Base-by-base conservation (phyloP, 495 filamentous ascomycete species). In the Xylaria palmicola region DNA sequence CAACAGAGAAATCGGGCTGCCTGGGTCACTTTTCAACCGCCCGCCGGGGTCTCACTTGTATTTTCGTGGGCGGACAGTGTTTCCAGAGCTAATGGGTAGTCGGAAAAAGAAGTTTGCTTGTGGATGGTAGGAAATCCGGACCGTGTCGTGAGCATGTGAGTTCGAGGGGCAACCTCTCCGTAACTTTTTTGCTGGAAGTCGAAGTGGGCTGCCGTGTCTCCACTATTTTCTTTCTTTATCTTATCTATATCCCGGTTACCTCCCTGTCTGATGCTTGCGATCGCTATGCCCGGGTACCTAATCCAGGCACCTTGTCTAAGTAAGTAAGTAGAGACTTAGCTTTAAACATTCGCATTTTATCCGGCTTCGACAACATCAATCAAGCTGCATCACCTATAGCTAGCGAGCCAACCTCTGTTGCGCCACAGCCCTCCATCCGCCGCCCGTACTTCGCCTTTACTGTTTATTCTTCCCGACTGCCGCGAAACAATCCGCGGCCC, bases 121-220 rank as follows among this genome's bases (percentile, higher is more conserved):
- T 17, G 13, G n/a, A 40, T 26, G 30, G 52, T 59, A 49, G 45
- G 51, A 54, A 58, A 12, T 56, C 8, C 13, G 49, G 44, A 39
- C 13, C 47, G 53, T 55, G 44, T 60, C 54, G 45, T 41, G 52
- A 53, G 52, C 52, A 59, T 67, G 60, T 51, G 57, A 65, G 62
- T 51, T 49, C 54, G 58, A 58, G 44, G 49, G 51, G 59, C 55
- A 63, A 43, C 29, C 10, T 6, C 53, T 44, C 17, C 0, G 49
- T 17, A 55, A 40, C 50, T 55, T 61, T 61, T 61, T 61, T 55
- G 40, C 44, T 37, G 47, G 37, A 41, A 30, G 24, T 30, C n/a
- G 8, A 55, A 48, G 50, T 61, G 59, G 50, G 50, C 37, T 52
- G 37, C 20, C 5, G 2, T 1, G 19, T 48, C 20, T 13, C 50